Conservation (phyloP, 352 stramenopile genomes). For the Phytopythium kandeliae region DNA sequence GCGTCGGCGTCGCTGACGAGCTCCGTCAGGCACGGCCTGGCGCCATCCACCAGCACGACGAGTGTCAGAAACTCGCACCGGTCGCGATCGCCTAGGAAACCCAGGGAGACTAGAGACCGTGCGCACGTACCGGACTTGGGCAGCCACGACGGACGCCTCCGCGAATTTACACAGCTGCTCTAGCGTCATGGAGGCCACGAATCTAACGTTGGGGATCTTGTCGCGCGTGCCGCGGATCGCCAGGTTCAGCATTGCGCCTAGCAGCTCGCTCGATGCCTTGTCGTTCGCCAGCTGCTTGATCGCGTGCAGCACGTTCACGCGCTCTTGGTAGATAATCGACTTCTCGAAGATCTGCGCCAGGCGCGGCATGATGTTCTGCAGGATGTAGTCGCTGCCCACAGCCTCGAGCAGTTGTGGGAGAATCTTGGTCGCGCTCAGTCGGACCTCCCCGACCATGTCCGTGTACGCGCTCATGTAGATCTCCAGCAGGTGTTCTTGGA, state of each 20-base stretch:
- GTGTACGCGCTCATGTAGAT: constrained; percentile 90
- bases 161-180: constrained; percentile 79
- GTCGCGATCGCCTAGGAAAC: not conserved
- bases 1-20: constrained; percentile 74
- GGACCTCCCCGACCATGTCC: constrained; percentile 93
- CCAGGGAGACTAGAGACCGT: not conserved
- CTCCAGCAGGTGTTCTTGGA: constrained; percentile 81
- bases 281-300: constrained; percentile 69
- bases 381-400: constrained; percentile 76
- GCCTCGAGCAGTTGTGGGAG: constrained; percentile 65
- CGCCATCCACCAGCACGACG: not conserved
- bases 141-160: constrained; percentile 54
- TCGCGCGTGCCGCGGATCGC: constrained; percentile 71
- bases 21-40: constrained; percentile 67
- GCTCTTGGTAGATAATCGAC: constrained; percentile 84
- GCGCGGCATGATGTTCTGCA: constrained; percentile 78
- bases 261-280: constrained; percentile 65
- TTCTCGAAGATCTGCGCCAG: constrained; percentile 80
- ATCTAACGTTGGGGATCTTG: constrained; percentile 88
- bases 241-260: constrained; percentile 54
- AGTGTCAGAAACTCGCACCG: constrained; percentile 1
- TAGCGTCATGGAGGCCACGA: constrained; percentile 82
- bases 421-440: constrained; percentile 90
- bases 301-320: constrained; percentile 78
- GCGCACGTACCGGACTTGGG: constrained; percentile 62